These are phyloP conservation scores for Verbascum thapsus DNA, from an alignment of 257 asterid genomes.

Conservation along the genomic window DNA sequence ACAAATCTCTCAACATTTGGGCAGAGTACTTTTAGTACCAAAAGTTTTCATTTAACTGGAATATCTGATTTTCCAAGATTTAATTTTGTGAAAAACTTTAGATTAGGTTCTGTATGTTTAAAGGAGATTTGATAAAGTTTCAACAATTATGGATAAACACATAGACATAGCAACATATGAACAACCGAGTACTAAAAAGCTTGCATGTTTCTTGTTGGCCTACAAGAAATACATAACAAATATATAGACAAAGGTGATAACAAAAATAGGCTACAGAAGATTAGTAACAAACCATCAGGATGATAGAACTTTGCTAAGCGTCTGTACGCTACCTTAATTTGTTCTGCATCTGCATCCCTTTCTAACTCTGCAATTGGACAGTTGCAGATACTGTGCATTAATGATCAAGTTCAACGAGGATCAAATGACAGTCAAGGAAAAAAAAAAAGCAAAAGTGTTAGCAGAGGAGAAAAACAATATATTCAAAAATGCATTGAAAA, in stretches of 20 bases:
- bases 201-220: not conserved
- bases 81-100: too few species aligned
- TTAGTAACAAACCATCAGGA: conserved; percentile 83
- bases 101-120: too few species aligned
- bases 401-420: not conserved
- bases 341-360: conserved; percentile 83
- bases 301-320: conserved; percentile 95
- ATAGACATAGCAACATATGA: too few species aligned
- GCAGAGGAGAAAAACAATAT: not conserved
- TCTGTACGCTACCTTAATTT: conserved; percentile 83
- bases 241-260: conserved; percentile 7
- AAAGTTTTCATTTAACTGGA: too few species aligned
- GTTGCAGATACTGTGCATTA: conserved; percentile 20
- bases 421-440: not conserved
- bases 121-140: too few species aligned
- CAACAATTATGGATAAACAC: too few species aligned
- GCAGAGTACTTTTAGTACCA: too few species aligned
- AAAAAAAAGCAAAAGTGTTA: not conserved
- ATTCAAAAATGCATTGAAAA: not conserved
- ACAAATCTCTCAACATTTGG: too few species aligned
- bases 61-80: too few species aligned
- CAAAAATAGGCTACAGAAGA: conserved; percentile 21
- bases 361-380: conserved; percentile 68
- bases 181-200: too few species aligned
- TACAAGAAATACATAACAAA: not conserved